Evolutionary conservation across 1,139 yeast species (phyloP).

Genomic region (Yamadazyma diospyri): DNA sequence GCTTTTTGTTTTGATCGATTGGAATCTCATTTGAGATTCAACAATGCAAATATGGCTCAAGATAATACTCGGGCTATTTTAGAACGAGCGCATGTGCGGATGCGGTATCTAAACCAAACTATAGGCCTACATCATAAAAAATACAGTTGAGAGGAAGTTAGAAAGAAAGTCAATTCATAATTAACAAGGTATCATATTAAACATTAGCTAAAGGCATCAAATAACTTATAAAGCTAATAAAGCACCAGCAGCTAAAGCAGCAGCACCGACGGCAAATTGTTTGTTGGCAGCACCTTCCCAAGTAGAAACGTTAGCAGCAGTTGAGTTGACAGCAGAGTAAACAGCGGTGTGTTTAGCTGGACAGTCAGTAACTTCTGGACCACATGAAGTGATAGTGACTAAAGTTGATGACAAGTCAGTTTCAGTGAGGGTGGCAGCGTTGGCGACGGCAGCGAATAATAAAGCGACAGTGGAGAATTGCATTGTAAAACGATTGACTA

Average conservation of each 20-base stretch:
- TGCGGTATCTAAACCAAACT: too few species aligned
- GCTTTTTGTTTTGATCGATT: too few species aligned
- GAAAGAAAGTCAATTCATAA: background rate
- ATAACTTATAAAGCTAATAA: conserved; percentile 43
- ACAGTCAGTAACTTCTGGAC: conserved; percentile 35
- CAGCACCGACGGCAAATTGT: conserved; percentile 41
- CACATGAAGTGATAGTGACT: conserved; percentile 41
- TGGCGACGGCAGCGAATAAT: conserved; percentile 25
- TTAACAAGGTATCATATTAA: conserved; percentile 17
- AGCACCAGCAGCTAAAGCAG: conserved; percentile 49
- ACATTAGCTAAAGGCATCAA: conserved; percentile 24
- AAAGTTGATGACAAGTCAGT: conserved; percentile 25
- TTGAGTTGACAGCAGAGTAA: conserved; percentile 20
- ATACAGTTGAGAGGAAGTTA: background rate
- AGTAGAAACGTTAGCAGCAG: conserved; percentile 33
- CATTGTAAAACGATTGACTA: conserved; percentile 19
- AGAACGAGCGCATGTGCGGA: too few species aligned
- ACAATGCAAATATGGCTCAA: too few species aligned
- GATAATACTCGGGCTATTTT: too few species aligned
- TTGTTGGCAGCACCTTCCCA: conserved; percentile 31
- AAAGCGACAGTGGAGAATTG: conserved; percentile 20
- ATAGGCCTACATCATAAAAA: too few species aligned
- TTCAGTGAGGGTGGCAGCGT: conserved; percentile 29
- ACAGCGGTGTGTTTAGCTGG: conserved; percentile 25
- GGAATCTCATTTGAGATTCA: too few species aligned